A percentile compares a stretch with the other conserved stretches of the same genome.
Evolutionary conservation across 768 basidiomycete species (phyloP).

Genomic region (Termitomyces titanicus): DNA sequence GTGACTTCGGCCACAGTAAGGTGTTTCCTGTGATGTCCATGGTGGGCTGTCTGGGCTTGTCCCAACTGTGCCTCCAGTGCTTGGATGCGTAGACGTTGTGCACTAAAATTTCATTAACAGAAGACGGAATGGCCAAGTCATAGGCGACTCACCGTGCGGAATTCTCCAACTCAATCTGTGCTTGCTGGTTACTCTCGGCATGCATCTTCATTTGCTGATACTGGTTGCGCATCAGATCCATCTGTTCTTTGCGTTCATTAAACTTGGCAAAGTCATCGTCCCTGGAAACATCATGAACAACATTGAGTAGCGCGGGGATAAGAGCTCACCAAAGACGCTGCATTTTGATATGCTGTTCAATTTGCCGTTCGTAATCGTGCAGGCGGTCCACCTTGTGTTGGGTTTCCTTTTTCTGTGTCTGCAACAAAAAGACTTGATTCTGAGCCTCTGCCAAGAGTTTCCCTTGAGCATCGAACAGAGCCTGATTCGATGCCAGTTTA

Average conservation of each 20-base stretch:
- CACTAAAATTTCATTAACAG: slow-evolving; percentile 29
- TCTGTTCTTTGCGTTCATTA: slow-evolving; percentile 57
- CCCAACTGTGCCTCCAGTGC: slow-evolving; percentile 55
- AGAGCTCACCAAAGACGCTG: slow-evolving; percentile 69
- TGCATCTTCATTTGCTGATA: slow-evolving; percentile 66
- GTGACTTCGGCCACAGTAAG: slow-evolving; percentile 39
- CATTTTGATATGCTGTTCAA: slow-evolving; percentile 74
- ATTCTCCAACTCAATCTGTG: slow-evolving; percentile 52
- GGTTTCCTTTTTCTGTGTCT: slow-evolving; percentile 74
- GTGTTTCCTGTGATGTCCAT: slow-evolving; percentile 31
- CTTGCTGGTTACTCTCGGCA: slow-evolving; percentile 53
- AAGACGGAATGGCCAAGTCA: background rate
- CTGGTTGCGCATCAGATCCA: slow-evolving; percentile 51
- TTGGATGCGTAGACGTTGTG: slow-evolving; percentile 57
- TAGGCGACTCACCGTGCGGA: slow-evolving; percentile 49
- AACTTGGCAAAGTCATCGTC: slow-evolving; percentile 71
- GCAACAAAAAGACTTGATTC: slow-evolving; percentile 65
- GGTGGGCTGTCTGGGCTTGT: slow-evolving; percentile 31
- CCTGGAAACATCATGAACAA: slow-evolving; percentile 35
- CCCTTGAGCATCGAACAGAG: slow-evolving; percentile 65
- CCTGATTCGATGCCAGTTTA: slow-evolving; percentile 33
- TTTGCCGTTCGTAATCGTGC: slow-evolving; percentile 82
- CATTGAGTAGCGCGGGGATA: background rate
- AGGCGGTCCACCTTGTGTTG: slow-evolving; percentile 80
- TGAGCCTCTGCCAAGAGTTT: slow-evolving; percentile 65